phyloP scores from a whole-genome alignment of 371 early-diverging fungal genomes.

The Mortierella sp. region DNA sequence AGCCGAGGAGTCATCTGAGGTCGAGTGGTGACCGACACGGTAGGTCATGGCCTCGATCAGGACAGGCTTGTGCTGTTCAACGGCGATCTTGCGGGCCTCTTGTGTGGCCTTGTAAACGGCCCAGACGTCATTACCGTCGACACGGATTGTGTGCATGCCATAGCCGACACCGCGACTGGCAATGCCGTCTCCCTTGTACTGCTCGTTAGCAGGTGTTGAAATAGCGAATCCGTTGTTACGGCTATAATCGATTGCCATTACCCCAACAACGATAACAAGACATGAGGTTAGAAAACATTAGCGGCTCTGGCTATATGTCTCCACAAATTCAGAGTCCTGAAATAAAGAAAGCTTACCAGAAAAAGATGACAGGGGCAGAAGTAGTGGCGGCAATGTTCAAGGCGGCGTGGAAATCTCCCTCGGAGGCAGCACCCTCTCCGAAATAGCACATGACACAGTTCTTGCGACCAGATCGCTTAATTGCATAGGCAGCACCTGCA shows the following conservation, averaged over 20 bases:
- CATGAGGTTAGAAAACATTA: neutral
- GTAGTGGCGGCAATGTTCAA: slow-evolving; percentile 97
- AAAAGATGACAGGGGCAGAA: slow-evolving; percentile 92
- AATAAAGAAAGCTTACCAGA: slow-evolving; percentile 74
- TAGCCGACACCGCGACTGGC: slow-evolving; percentile 94
- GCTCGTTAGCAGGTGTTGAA: slow-evolving; percentile 94
- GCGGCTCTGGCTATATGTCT: neutral
- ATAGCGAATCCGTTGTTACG: slow-evolving; percentile 99
- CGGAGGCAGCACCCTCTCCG: slow-evolving; percentile 98
- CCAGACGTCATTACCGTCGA: slow-evolving; percentile 98
- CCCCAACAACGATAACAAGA: neutral
- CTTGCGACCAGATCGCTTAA: slow-evolving; percentile 83
- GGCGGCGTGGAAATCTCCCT: slow-evolving; percentile 98
- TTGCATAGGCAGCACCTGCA: slow-evolving; percentile 97
- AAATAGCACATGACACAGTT: slow-evolving; percentile 93
- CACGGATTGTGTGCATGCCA: slow-evolving; percentile 97
- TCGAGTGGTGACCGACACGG: slow-evolving; percentile 96
- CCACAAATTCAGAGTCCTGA: no score
- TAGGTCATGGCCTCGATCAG: slow-evolving; percentile 98
- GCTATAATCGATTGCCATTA: slow-evolving; percentile 55
- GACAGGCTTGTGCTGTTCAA: slow-evolving; percentile 87
- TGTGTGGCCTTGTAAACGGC: slow-evolving; percentile 95
- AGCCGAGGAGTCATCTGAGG: slow-evolving; percentile 97
- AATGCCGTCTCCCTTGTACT: slow-evolving; percentile 98
- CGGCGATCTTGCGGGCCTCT: slow-evolving; percentile 86